Evolutionary conservation across 306 rosid species (phyloP), one percentile per base, ranked within the genome.

Genomic region (Fragaria ananassa): DNA sequence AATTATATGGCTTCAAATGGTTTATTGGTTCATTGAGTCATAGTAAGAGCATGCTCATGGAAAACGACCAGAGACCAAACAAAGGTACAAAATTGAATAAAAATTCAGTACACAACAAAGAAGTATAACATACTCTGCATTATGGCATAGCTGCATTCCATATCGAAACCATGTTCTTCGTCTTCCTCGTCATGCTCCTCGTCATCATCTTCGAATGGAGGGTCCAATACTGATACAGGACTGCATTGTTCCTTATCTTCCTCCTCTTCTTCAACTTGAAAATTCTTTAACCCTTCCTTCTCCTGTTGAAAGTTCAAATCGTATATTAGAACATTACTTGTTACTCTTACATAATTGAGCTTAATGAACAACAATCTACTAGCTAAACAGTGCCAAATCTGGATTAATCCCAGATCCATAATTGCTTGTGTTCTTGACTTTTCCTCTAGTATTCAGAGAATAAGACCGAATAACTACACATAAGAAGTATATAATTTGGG

Each of bases 241-340:
- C 99, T 96, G 76, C 87, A 84, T 60, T 91, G 99, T 78, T 96
- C 98, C 70, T 96, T 96, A 67, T 96, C 99, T 74, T 92, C 96
- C 63, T 87, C 89, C 53, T 73, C 86, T 23, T 83, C 86, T 66
- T 68, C 83, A 23, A 25, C 84, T 76, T 84, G 85, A 70, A 86
- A 78, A 74, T 85, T 86, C 57, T 86, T 75, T 41, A 75, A 74
- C 56, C 81, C 79, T 67, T 79, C 79, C 73, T 82, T 88, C 51
- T 74, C 82, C 88, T 85, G 39, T 79, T 60, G 5, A 19, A 19
- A 76, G 49, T 53, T 63, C 31, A 65, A 29, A 50, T 17, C 60
- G 29, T 10, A 19, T 18, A 31, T 61, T 50, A 45, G 49, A 45
- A 12, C 60, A 74, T 23, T 74, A 58, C 29, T 27, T 10, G 9